Conservation (phyloP, 2,329 filamentous ascomycete genomes). For the Sordariomycetes sp. region DNA sequence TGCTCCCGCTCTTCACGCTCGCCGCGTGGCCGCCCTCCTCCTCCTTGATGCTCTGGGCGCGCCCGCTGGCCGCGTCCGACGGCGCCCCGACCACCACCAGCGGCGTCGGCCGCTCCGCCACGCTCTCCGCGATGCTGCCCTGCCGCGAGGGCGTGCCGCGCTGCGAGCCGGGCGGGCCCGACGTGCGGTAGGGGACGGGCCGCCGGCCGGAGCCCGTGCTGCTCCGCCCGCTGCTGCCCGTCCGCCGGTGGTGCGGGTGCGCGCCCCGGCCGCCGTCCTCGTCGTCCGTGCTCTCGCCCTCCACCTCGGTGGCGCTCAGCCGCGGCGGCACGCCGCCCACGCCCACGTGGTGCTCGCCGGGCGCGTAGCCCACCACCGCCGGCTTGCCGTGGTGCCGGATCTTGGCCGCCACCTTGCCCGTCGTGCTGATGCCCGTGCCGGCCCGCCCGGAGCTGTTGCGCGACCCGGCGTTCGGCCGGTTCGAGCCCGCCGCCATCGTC, state of each 20-base stretch:
- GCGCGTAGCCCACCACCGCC: constrained; percentile 67
- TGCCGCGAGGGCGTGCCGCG: background rate
- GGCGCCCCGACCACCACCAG: background rate
- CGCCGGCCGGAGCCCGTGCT: constrained; percentile 47
- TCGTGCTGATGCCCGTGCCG: constrained; percentile 50
- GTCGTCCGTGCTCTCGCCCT: constrained; percentile 75
- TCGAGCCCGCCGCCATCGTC: constrained; percentile 65
- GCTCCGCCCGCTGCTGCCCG: constrained; percentile 66
- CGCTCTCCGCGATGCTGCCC: constrained; percentile 35
- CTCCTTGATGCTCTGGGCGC: constrained; percentile 33
- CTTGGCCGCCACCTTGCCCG: constrained; percentile 66
- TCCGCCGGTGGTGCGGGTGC: constrained; percentile 46
- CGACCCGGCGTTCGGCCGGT: constrained; percentile 23
- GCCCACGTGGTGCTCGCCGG: constrained; percentile 63
- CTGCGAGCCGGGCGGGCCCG: constrained; percentile 28
- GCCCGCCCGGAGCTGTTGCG: constrained; percentile 36
- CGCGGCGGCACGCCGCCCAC: constrained; percentile 79
- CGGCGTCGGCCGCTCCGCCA: constrained; percentile 19
- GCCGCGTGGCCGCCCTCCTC: constrained; percentile 20
- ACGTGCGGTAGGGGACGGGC: constrained; percentile 37
- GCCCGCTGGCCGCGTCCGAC: constrained; percentile 31
- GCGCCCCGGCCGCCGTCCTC: constrained; percentile 35
- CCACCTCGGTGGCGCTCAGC: constrained; percentile 89
- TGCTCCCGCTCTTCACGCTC: constrained; percentile 29
- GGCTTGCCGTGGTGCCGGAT: constrained; percentile 80